These are phyloP conservation scores for Simplicillium sp. DNA, from an alignment of 2,329 filamentous ascomycete genomes.

Conservation along the genomic window DNA sequence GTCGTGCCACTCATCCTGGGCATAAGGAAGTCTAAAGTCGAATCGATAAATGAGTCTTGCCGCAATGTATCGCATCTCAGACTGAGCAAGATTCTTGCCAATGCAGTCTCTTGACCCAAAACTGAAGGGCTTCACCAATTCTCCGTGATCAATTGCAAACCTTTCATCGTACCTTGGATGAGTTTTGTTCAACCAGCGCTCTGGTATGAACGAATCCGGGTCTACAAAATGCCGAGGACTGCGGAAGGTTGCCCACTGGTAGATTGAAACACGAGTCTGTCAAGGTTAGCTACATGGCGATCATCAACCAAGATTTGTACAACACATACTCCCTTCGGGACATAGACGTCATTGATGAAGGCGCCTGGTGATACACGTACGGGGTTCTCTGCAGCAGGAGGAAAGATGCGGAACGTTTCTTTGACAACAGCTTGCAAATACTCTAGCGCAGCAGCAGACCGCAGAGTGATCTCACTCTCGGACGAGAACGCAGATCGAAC, in stretches of 20 bases:
- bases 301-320: background rate
- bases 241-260: conserved; percentile 35
- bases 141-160: conserved; percentile 27
- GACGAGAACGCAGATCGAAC: conserved; percentile 19
- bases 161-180: conserved; percentile 21
- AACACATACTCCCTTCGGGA: conserved; percentile 22
- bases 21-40: conserved; percentile 24
- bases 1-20: conserved; percentile 11
- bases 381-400: conserved; percentile 18
- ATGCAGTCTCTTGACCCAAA: conserved; percentile 29
- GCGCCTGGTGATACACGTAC: conserved; percentile 20
- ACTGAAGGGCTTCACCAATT: conserved; percentile 26
- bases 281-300: background rate
- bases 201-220: conserved; percentile 34
- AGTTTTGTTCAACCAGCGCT: conserved; percentile 27
- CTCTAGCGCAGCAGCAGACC: conserved; percentile 15
- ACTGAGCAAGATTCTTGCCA: conserved; percentile 31
- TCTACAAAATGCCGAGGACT: conserved; percentile 32
- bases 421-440: conserved; percentile 31
- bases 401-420: conserved; percentile 32
- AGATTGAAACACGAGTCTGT: conserved; percentile 30
- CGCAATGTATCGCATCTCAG: conserved; percentile 37
- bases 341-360: conserved; percentile 18
- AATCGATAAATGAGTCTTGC: conserved; percentile 34
- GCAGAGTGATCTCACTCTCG: conserved; percentile 26